Evolutionary conservation across 2,329 filamentous ascomycete species (phyloP), one percentile per base, ranked within the genome.

Genomic region (Ceratocystis destructans): DNA sequence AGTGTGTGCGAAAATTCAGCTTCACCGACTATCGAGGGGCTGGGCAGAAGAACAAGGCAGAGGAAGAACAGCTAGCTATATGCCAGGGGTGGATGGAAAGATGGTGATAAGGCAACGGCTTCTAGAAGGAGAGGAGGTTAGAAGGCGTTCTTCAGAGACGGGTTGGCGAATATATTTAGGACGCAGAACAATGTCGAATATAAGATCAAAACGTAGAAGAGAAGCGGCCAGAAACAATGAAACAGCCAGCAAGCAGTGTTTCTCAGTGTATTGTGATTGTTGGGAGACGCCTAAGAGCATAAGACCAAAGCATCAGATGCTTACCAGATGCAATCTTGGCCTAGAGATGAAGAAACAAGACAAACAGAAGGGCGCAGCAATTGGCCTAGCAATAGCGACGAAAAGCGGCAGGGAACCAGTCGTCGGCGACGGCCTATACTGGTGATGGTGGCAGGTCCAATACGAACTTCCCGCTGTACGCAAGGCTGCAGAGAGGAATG

Each of bases 11-110:
- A 57, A 63, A 62, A 8, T 62, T 62, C 17, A 59, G 31, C 33
- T 65, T 66, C 64, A 66, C 71, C 72, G 71, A 71, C 70, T 67
- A 70, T 55, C n/a, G 53, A 50, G 37, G 53, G 22, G 22, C 48
- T 37, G 25, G 48, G 46, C 28, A 5, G 37, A 28, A 57, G 8
- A 20, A 25, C 25, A 57, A 22, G 10, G 5, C 6, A 20, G 64
- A 41, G 28, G 15, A 55, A 17, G 31, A 64, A 50, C 25, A 15
- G 57, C 46, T 46, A 33, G n/a, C n/a, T n/a, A n/a, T 61, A 28
- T 22, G 33, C 15, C 28, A 57, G 53, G 53, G 53, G 25, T 20
- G 28, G 53, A 37, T 25, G 20, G 48, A 25, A 25, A 55, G 50
- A 15, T 55, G 28, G 2, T 17, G 53, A 17, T 5, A 17, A n/a